Evolutionary conservation across 176 grass and related monocot genomes (phyloP).

Genomic region (Aegilops umbellulata): DNA sequence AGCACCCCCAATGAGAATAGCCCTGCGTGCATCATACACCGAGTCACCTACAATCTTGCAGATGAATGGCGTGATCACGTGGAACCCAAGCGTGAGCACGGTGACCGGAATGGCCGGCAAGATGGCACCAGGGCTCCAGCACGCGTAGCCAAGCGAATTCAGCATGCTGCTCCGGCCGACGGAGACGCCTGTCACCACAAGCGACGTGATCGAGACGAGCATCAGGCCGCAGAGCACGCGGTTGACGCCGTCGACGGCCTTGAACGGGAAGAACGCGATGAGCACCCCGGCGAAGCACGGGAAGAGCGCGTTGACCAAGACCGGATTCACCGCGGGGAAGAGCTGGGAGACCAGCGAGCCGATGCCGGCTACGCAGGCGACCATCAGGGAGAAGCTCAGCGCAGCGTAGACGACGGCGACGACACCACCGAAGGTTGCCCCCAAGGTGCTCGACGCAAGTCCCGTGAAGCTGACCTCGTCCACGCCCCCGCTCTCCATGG

Average conservation of each 20-base stretch:
- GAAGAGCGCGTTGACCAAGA: conserved; percentile 52
- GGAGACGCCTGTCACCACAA: conserved; percentile 60
- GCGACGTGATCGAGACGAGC: conserved; percentile 58
- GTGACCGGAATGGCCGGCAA: conserved; percentile 62
- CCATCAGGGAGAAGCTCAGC: conserved; percentile 73
- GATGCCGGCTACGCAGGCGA: conserved; percentile 76
- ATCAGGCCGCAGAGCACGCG: conserved; percentile 64
- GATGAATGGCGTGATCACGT: conserved; percentile 81
- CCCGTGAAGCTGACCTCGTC: conserved; percentile 86
- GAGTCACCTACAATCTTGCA: conserved; percentile 86
- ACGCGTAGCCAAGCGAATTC: conserved; percentile 42
- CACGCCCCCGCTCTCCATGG: conserved; percentile 47
- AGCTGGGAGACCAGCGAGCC: conserved; percentile 53
- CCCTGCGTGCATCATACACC: conserved; percentile 58
- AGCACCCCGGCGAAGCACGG: conserved; percentile 56
- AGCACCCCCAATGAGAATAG: conserved; percentile 66
- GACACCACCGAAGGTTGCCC: conserved; percentile 31
- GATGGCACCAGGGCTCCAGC: conserved; percentile 50
- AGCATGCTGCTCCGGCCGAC: conserved; percentile 59
- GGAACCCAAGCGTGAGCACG: conserved; percentile 75
- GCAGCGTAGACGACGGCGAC: conserved; percentile 64
- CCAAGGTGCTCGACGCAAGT: conserved; percentile 69
- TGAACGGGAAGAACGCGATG: conserved; percentile 76
- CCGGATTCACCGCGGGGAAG: conserved; percentile 38
- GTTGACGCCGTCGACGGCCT: conserved; percentile 64